Evolutionary conservation across 441 rosid species (phyloP).

Genomic region (Raphanus hybrid): DNA sequence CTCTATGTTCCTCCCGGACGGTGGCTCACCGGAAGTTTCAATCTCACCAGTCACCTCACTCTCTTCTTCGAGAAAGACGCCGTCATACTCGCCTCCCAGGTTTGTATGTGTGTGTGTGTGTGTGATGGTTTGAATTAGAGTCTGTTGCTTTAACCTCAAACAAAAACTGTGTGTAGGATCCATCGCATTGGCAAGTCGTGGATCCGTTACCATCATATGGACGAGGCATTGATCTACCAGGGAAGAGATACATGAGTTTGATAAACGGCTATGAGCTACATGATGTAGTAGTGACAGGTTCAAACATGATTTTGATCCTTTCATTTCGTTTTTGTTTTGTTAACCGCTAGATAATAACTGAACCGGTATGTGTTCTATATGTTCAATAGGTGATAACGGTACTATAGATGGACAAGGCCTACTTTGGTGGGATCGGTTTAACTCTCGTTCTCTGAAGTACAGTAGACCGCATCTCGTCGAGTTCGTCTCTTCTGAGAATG

Average conservation of each 20-base stretch:
- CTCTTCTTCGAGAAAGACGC: slow-evolving; percentile 41
- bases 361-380: too few relatives aligned
- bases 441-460: slow-evolving; percentile 23
- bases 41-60: slow-evolving; percentile 44
- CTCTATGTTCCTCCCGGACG: slow-evolving; percentile 33
- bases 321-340: neutral
- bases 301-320: neutral
- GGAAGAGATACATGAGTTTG: slow-evolving; percentile 39
- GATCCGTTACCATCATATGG: slow-evolving; percentile 40
- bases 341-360: too few relatives aligned
- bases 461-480: slow-evolving; percentile 41
- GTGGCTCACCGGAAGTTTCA: slow-evolving; percentile 32
- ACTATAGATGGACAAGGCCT: slow-evolving; percentile 44
- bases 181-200: slow-evolving; percentile 32
- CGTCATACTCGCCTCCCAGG: slow-evolving; percentile 41
- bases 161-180: slow-evolving; percentile 26
- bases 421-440: slow-evolving; percentile 42
- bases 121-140: too few relatives aligned
- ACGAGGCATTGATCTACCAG: slow-evolving; percentile 32
- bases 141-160: too few relatives aligned
- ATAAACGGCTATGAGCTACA: slow-evolving; percentile 30
- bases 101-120: neutral
- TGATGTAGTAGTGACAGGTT: slow-evolving; percentile 43
- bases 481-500: slow-evolving; percentile 30
- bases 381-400: slow-evolving; percentile 39